phyloP scores from a whole-genome alignment of 1,284 basidiomycete genomes.

The Melampsora larici-populina region DNA sequence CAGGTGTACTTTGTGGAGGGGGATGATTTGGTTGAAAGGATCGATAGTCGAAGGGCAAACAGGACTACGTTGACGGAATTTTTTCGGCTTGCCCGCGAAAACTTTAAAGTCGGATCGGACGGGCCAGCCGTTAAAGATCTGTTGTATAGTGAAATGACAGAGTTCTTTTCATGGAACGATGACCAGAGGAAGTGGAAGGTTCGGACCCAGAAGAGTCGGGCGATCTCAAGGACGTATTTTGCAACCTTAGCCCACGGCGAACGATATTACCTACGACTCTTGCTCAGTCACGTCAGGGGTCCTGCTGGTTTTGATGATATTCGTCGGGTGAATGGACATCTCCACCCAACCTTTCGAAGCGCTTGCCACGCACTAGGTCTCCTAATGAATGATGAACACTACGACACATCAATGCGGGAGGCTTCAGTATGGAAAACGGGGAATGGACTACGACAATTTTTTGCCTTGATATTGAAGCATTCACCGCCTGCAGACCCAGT shows the following conservation, averaged over 20 bases:
- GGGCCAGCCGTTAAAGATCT: background rate
- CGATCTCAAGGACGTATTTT: background rate
- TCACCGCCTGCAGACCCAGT: background rate
- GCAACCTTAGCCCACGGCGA: background rate
- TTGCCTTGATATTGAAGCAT: no score
- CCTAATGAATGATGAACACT: background rate
- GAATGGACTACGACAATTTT: background rate
- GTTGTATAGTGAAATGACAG: background rate
- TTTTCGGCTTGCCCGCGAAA: background rate
- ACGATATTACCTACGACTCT: background rate
- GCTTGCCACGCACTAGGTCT: background rate
- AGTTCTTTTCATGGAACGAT: background rate
- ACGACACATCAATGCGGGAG: background rate
- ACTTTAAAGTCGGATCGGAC: background rate
- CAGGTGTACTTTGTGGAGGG: background rate
- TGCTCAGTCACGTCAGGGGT: background rate
- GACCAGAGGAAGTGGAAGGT: background rate
- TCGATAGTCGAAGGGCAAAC: background rate
- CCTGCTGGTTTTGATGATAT: background rate
- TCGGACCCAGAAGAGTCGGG: background rate
- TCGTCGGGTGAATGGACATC: background rate
- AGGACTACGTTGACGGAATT: background rate
- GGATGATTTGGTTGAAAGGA: background rate
- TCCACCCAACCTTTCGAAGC: background rate
- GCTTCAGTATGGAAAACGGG: background rate